Conservation (phyloP, 2,329 filamentous ascomycete genomes). For the Didymella sp. region DNA sequence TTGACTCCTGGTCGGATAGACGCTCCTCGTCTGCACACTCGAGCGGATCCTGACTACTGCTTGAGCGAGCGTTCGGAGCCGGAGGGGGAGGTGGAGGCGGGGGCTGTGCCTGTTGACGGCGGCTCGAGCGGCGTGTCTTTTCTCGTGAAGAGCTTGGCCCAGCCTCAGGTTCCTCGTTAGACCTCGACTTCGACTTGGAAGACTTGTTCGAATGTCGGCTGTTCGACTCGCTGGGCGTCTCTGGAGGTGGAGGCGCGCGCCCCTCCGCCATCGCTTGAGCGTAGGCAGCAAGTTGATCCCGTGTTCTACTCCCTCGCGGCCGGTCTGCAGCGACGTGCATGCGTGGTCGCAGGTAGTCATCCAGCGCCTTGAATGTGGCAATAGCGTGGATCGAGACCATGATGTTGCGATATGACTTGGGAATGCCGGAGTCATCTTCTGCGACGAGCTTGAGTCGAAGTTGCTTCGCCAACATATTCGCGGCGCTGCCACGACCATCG, state of each 20-base stretch:
- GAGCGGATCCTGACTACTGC: slow-evolving; percentile 64
- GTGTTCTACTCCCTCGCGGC: slow-evolving; percentile 65
- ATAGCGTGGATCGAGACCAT: slow-evolving; percentile 99
- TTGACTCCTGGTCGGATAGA: slow-evolving; percentile 74
- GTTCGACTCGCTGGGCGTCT: slow-evolving; percentile 44
- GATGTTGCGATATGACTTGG: slow-evolving; percentile 85
- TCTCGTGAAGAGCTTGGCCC: slow-evolving; percentile 59
- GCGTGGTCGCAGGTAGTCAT: slow-evolving; percentile 91
- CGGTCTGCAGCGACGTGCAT: slow-evolving; percentile 82
- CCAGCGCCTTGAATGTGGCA: slow-evolving; percentile 94
- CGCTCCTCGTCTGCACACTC: slow-evolving; percentile 95
- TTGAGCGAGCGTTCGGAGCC: slow-evolving; percentile 52
- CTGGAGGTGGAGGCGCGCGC: slow-evolving; percentile 46
- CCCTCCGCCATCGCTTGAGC: slow-evolving; percentile 70
- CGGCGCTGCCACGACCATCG: slow-evolving; percentile 88
- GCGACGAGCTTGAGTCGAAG: slow-evolving; percentile 87
- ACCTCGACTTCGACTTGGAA: slow-evolving; percentile 39
- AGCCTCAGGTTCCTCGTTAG: slow-evolving; percentile 56
- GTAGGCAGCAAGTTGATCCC: slow-evolving; percentile 75
- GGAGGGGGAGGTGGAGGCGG: slow-evolving; percentile 61
- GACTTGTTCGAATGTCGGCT: slow-evolving; percentile 42
- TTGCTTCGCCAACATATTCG: slow-evolving; percentile 96
- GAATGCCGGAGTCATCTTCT: slow-evolving; percentile 89
- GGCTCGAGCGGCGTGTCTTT: slow-evolving; percentile 70
- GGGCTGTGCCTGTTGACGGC: slow-evolving; percentile 60